Conservation (phyloP, 805 yeast genomes). For the Pichia insulana region DNA sequence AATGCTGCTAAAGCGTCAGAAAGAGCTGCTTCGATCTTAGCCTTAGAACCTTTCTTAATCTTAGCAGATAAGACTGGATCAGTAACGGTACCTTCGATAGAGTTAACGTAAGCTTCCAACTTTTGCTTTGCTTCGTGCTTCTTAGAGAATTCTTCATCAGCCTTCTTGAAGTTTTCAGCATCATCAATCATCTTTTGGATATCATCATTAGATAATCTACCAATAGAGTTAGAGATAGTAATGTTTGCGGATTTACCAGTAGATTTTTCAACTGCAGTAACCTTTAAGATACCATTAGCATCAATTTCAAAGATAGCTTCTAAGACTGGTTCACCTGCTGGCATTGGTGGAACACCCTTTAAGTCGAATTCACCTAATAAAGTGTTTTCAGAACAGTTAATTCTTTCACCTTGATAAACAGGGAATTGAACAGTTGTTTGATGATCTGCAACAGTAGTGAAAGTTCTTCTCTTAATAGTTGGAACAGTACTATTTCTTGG, state of each 20-base stretch:
- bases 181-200: slow-evolving; percentile 98
- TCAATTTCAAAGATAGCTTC: slow-evolving; percentile 99
- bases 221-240: slow-evolving; percentile 98
- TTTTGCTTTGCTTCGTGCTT: slow-evolving; percentile 98
- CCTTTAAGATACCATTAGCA: slow-evolving; percentile 99
- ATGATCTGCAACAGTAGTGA: slow-evolving; percentile 97
- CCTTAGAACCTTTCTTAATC: slow-evolving; percentile 94
- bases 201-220: slow-evolving; percentile 93
- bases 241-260: slow-evolving; percentile 98
- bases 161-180: slow-evolving; percentile 98
- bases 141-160: slow-evolving; percentile 99
- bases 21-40: slow-evolving; percentile 94
- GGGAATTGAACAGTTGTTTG: slow-evolving; percentile 99
- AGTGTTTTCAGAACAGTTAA: slow-evolving; percentile 95
- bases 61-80: slow-evolving; percentile 98
- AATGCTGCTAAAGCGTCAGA: slow-evolving; percentile 97
- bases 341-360: slow-evolving; percentile 95
- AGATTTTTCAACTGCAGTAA: slow-evolving; percentile 96
- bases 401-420: slow-evolving; percentile 99
- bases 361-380: slow-evolving; percentile 97
- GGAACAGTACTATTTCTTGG: slow-evolving; percentile 99
- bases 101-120: slow-evolving; percentile 95
- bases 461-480: slow-evolving; percentile 96
- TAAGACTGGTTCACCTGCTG: slow-evolving; percentile 98
- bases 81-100: slow-evolving; percentile 91